A percentile compares a stretch with the other conserved stretches of the same genome.
phyloP scores from a whole-genome alignment of 768 basidiomycete genomes.

The Trametes coccinea region DNA sequence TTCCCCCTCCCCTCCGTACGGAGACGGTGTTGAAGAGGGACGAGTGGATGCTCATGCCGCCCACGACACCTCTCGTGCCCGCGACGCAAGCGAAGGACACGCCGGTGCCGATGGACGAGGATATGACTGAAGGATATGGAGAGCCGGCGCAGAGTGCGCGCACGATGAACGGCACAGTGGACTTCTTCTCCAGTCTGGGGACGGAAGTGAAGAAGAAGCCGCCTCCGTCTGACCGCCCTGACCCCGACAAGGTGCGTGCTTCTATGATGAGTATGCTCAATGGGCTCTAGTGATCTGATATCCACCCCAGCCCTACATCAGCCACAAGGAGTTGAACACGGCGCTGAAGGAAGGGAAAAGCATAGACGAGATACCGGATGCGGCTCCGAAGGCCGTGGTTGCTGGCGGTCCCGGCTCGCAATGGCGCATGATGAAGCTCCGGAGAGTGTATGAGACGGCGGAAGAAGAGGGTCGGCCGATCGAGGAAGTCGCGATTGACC shows the following conservation, averaged over 20 bases:
- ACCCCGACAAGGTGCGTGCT: slow-evolving; percentile 67
- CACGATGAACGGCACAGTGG: slow-evolving; percentile 59
- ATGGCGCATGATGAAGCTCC: slow-evolving; percentile 98
- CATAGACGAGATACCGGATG: slow-evolving; percentile 41
- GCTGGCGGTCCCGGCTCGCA: slow-evolving; percentile 92
- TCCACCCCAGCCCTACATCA: slow-evolving; percentile 52
- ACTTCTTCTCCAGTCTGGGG: slow-evolving; percentile 90
- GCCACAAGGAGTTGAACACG: slow-evolving; percentile 62
- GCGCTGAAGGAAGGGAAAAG: slow-evolving; percentile 49
- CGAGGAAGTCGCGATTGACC: slow-evolving; percentile 82
- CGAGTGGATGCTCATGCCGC: slow-evolving; percentile 83
- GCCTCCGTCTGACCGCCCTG: slow-evolving; percentile 54
- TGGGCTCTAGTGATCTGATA: background rate
- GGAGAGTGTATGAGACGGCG: slow-evolving; percentile 85
- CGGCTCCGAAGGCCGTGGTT: slow-evolving; percentile 49
- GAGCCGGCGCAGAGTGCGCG: slow-evolving; percentile 48
- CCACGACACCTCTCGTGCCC: slow-evolving; percentile 30
- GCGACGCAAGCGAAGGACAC: slow-evolving; percentile 25
- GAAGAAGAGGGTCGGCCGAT: slow-evolving; percentile 76
- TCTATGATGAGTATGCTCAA: background rate
- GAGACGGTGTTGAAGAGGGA: slow-evolving; percentile 65
- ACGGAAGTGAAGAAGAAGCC: slow-evolving; percentile 71
- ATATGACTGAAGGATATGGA: slow-evolving; percentile 67
- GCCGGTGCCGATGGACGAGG: slow-evolving; percentile 42
- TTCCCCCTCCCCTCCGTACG: slow-evolving; percentile 47